These are phyloP conservation scores for Leccinum uliginosum DNA, from an alignment of 768 basidiomycete genomes.

Conservation along the genomic window DNA sequence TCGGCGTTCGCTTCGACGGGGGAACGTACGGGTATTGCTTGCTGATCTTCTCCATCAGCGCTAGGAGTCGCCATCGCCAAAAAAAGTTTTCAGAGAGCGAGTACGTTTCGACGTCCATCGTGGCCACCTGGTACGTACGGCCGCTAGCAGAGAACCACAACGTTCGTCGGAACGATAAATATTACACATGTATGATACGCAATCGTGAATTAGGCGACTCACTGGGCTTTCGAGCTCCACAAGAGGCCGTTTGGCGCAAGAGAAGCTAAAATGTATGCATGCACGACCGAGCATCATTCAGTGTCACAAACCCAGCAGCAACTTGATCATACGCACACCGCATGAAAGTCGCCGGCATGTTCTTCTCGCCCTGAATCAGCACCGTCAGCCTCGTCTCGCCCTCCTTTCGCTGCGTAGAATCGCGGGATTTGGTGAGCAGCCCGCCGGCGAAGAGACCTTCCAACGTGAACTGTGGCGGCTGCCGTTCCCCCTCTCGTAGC, in stretches of 20 bases:
- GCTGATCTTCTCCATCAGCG: constrained; percentile 44
- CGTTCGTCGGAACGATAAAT: not conserved
- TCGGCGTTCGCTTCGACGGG: constrained; percentile 38
- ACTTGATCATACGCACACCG: constrained; percentile 25
- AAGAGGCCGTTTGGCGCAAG: constrained; percentile 28
- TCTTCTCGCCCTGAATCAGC: constrained; percentile 39
- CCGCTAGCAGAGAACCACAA: constrained; percentile 24
- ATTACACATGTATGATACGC: not conserved
- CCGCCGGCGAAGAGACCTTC: constrained; percentile 28
- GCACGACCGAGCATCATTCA: too few species aligned
- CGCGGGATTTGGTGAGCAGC: constrained; percentile 12
- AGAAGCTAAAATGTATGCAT: constrained; percentile 23
- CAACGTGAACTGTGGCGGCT: constrained; percentile 33
- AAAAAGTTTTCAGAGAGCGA: constrained; percentile 45
- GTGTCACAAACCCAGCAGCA: not conserved
- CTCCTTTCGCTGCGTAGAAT: constrained; percentile 14
- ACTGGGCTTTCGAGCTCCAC: constrained; percentile 30
- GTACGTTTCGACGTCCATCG: constrained; percentile 44
- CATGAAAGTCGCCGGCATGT: constrained; percentile 38
- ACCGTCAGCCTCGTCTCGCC: constrained; percentile 33
- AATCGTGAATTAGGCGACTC: not conserved
- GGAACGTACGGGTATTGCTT: constrained; percentile 32
- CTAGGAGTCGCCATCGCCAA: constrained; percentile 45
- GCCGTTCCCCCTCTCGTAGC: constrained; percentile 16
- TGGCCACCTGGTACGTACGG: constrained; percentile 42